Evolutionary conservation across 352 stramenopile species (phyloP), one percentile per base, ranked within the genome.

Genomic region (Globisporangium radiosum): DNA sequence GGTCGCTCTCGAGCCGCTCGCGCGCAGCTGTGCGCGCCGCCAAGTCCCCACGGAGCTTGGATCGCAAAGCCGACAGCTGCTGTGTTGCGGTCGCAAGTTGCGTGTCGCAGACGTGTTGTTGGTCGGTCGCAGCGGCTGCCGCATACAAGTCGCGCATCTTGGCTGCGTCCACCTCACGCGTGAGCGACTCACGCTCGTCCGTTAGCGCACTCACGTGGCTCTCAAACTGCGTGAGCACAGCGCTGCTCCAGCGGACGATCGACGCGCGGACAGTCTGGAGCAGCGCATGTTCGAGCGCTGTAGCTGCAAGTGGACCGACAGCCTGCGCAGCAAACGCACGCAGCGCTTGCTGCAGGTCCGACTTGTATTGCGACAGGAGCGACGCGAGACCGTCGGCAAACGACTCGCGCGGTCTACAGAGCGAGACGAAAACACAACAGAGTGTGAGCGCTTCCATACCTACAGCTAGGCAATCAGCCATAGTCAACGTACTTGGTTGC

Each of bases 361-460:
- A 77, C 59, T 85, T 80, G 63, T 87, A 87, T 59, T 86, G 71
- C 17, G 73, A 78, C 37, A 88, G 55, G 39, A 80, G 48, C n/a
- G 61, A 58, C 36, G 76, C 50, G 1, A 90, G 62, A 1, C 74
- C 74, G 56, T 88, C 77, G 0, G 69, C 69, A 57, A 90, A 90
- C 2, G 69, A 70, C 0, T 78, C 72, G 19, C 73, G 77, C 33
- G 73, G 43, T 49, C 66, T 70, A 44, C 54, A 47, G 10, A 33
- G 25, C 25, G 25, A 33, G 25, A 33, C 1, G 25, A 33, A 33
- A 33, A 33, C 25, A 33, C 25, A 33, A 33, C 25, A 33, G 25
- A 3, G 25, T 3, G 25, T 33, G 25, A 33, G 25, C 25, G 25
- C 25, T 33, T 33, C 11, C 11, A 58, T 14, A 38, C 5, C 39